phyloP scores from a whole-genome alignment of 495 filamentous ascomycete genomes.

The Aspergillus hancockii region DNA sequence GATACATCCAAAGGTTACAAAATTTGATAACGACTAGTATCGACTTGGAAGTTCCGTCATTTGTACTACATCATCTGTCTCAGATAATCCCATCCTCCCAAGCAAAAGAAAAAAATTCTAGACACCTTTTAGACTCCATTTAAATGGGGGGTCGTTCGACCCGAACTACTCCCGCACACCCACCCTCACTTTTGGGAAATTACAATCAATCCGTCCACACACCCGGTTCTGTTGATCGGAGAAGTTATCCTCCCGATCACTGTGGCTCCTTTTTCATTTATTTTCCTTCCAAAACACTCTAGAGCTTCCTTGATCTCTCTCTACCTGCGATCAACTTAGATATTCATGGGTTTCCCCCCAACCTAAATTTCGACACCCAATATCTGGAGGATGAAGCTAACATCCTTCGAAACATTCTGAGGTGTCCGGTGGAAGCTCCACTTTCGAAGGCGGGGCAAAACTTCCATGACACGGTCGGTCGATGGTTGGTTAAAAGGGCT shows the following conservation, averaged over 20 bases:
- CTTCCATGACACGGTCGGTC: neutral
- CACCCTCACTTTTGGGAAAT: neutral
- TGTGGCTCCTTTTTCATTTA: neutral
- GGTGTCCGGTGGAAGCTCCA: neutral
- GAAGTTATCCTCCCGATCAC: neutral
- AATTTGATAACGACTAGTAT: slow-evolving; percentile 3
- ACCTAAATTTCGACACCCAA: neutral
- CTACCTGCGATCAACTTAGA: neutral
- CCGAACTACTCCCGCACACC: neutral
- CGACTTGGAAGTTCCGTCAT: neutral
- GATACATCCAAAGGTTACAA: neutral
- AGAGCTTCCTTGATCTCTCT: neutral
- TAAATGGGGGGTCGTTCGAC: neutral
- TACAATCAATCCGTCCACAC: neutral
- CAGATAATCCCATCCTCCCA: slow-evolving; percentile 11
- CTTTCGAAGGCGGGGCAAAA: neutral
- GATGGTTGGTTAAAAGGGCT: neutral
- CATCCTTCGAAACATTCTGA: neutral
- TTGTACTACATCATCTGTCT: slow-evolving; percentile 19
- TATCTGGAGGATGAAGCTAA: neutral
- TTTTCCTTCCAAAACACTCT: neutral
- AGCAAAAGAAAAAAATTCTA: slow-evolving; percentile 18
- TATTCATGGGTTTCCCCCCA: neutral
- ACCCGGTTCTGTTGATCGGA: neutral
- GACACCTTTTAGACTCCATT: slow-evolving; percentile 12